phyloP scores from a whole-genome alignment of 192 early-diverging fungal species.

The Entomortierella lignicola region DNA sequence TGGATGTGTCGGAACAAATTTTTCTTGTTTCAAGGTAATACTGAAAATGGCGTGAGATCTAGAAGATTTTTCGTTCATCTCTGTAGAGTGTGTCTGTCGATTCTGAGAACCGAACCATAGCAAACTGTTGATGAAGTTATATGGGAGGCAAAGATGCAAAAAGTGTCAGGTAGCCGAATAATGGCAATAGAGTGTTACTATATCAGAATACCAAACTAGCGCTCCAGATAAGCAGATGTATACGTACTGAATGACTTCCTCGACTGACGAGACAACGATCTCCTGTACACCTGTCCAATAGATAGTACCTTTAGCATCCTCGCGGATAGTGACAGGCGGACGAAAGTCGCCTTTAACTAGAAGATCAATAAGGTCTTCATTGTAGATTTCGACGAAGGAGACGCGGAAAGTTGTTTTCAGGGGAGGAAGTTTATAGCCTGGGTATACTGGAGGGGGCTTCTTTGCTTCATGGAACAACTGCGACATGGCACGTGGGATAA shows the following conservation, averaged over 20 bases:
- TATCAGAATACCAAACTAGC: too few relatives aligned
- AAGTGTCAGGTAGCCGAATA: too few relatives aligned
- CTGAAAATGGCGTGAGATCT: conserved; percentile 98
- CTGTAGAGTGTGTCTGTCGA: conserved; percentile 93
- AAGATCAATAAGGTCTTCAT: conserved; percentile 96
- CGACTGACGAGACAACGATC: conserved; percentile 73
- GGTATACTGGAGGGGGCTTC: conserved; percentile 35
- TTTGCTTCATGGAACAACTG: conserved; percentile 65
- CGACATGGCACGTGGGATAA: conserved; percentile 80
- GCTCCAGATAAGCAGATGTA: not conserved
- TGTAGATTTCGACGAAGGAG: conserved; percentile 96
- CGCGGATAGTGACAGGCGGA: conserved; percentile 78
- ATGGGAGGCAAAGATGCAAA: too few relatives aligned
- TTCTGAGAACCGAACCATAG: conserved; percentile 75
- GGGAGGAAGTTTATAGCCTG: conserved; percentile 37
- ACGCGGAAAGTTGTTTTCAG: conserved; percentile 68
- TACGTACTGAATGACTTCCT: conserved; percentile 76
- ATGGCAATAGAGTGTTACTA: too few relatives aligned
- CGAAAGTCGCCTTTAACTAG: conserved; percentile 72
- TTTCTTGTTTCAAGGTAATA: conserved; percentile 85
- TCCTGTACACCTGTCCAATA: conserved; percentile 88
- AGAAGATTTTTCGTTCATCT: conserved; percentile 96
- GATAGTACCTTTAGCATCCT: conserved; percentile 91
- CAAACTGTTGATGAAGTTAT: conserved; percentile 54
- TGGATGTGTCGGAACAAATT: conserved; percentile 56